Conservation (phyloP, 345 rosid species). For the Gossypium herbaceum region DNA sequence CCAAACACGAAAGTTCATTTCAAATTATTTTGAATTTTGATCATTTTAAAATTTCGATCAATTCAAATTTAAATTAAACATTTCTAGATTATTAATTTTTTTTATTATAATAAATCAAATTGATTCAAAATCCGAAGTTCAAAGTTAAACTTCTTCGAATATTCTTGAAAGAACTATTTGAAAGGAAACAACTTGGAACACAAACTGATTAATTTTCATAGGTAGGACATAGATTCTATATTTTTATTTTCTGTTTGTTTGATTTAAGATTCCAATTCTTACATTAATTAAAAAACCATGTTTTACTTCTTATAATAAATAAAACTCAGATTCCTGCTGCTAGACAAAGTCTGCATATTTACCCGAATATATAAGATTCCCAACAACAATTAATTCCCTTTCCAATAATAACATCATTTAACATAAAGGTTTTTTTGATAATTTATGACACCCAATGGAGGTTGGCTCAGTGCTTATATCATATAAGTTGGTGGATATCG, state of each 20-base stretch:
- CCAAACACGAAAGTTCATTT: too few relatives aligned
- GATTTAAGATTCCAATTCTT: constrained; percentile 4
- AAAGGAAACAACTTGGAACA: not conserved
- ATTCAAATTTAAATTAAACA: too few relatives aligned
- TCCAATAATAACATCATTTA: not conserved
- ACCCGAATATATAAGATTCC: not conserved
- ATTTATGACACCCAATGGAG: not conserved
- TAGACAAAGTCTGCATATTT: constrained; percentile 1
- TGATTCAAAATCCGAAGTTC: too few relatives aligned
- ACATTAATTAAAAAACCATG: not conserved
- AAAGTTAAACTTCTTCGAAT: too few relatives aligned
- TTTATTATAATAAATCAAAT: too few relatives aligned
- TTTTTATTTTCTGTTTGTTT: not conserved
- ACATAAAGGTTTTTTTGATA: not conserved
- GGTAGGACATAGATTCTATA: not conserved
- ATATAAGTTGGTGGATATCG: not conserved
- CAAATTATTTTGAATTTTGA: too few relatives aligned
- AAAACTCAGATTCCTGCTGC: not conserved
- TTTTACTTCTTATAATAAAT: not conserved
- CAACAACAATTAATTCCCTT: not conserved
- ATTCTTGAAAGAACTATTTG: not conserved
- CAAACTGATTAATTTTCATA: not conserved
- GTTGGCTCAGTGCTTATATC: not conserved
- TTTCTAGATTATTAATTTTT: too few relatives aligned
- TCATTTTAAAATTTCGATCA: fast-evolving